Base-by-base conservation (phyloP, 1,284 basidiomycete species). In the Volvariella volvacea region DNA sequence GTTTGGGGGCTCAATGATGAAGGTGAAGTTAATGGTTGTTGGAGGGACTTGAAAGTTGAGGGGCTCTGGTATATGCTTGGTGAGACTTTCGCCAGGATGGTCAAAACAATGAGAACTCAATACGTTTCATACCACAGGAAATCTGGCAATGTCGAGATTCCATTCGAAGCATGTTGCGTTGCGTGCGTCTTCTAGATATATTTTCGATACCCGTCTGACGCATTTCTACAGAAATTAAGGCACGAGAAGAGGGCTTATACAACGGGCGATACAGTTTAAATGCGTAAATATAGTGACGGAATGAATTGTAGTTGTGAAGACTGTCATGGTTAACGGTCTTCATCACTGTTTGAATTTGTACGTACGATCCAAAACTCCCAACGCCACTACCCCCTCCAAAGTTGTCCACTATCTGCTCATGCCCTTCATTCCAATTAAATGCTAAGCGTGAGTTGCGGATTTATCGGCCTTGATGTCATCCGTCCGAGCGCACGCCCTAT, bases 1-100 rank as follows among this genome's bases (percentile, higher is more conserved):
- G 61, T 83, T 19, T 84, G 80, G 83, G 74, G 76, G 1, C 52
- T 79, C 21, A 69, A 78, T 52, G 56, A 60, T 10, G 80, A 83
- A 50, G 77, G 78, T 2, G 79, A 84, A 58, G 60, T 80, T 32
- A 61, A 67, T 16, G 71, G 73, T 4, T 63, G 65, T 6, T 78
- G 70, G 65, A 62, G 74, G 14, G 69, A 74, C 48, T 57, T 69
- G 16, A 78, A 77, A 6, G 60, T 78, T 0, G 67, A 66, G 7
- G 70, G 73, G 16, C 54, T 79, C 40, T 85, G 78, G 71, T 73
- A 70, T 52, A 74, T 78, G 68, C 69, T 78, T 51, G 77, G 78
- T 69, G 50, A 33, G 65, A 56, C 2, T 19, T 32, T 14, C 37
- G n/a, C n/a, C n/a, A n/a, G 8, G 7, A 39, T 44, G 10, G 38